These are phyloP conservation scores for Schrenkiella parvula DNA, from an alignment of 345 rosid genomes.

Conservation along the genomic window DNA sequence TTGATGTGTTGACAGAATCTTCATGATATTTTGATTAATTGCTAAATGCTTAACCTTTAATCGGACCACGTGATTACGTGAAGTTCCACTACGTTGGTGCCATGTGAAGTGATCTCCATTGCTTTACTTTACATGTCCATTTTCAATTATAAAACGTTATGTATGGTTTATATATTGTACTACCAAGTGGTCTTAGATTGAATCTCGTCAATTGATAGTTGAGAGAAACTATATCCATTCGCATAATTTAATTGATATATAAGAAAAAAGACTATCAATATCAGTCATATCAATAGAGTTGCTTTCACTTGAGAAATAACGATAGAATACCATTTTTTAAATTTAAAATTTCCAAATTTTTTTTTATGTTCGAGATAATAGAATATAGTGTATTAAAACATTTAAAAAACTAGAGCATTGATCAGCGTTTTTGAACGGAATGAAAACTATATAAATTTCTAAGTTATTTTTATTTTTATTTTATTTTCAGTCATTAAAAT, in stretches of 20 bases:
- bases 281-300: neutral
- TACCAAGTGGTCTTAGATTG: neutral
- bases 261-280: neutral
- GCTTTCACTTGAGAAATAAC: conserved; percentile 7
- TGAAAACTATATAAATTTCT: too few relatives aligned
- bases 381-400: too few relatives aligned
- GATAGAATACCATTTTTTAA: neutral
- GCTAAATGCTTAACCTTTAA: neutral
- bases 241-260: neutral
- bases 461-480: too few relatives aligned
- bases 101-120: conserved; percentile 17
- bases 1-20: too few relatives aligned
- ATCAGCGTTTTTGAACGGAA: too few relatives aligned
- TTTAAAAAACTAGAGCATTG: too few relatives aligned
- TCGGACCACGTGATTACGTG: conserved; percentile 15
- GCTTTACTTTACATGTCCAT: conserved; percentile 6
- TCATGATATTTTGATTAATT: neutral
- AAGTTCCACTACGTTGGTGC: conserved; percentile 29
- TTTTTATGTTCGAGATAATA: too few relatives aligned
- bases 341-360: neutral
- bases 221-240: neutral
- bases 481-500: too few relatives aligned
- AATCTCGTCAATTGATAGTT: neutral
- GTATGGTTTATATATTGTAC: neutral
- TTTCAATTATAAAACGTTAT: neutral